phyloP scores from a whole-genome alignment of 1,284 basidiomycete species.

The Neonothopanus nambi region DNA sequence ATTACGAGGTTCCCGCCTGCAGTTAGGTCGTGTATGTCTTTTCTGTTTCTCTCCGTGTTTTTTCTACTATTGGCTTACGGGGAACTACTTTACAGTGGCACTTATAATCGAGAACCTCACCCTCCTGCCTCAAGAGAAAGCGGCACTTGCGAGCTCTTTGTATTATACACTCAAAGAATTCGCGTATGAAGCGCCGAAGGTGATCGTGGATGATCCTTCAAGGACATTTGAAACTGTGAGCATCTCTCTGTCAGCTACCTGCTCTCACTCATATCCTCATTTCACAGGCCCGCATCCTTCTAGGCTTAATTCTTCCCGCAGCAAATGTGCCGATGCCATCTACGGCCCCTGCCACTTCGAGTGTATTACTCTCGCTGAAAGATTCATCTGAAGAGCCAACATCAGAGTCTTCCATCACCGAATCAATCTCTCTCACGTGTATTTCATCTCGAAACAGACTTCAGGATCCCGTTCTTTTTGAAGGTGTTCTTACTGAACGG shows the following conservation, averaged over 20 bases:
- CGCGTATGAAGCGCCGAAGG: constrained; percentile 15
- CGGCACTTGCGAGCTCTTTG: constrained; percentile 23
- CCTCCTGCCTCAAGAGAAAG: constrained; percentile 22
- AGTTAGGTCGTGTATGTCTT: constrained; percentile 23
- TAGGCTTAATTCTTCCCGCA: constrained; percentile 8
- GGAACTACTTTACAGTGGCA: constrained; percentile 23
- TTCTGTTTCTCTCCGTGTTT: neutral
- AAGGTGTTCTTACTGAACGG: constrained; percentile 21
- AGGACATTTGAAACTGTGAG: constrained; percentile 25
- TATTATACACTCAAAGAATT: constrained; percentile 24
- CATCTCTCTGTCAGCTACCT: neutral
- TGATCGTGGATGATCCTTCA: constrained; percentile 16
- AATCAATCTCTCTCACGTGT: constrained; percentile 21
- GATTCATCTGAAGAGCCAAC: neutral
- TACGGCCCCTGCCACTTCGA: neutral
- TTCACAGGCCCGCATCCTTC: constrained; percentile 1
- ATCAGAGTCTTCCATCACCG: no score
- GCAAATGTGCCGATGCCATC: constrained; percentile 15
- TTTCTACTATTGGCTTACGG: neutral
- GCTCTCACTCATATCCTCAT: constrained; percentile 23
- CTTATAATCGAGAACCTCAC: constrained; percentile 23
- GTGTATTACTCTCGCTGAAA: neutral
- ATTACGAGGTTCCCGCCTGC: constrained; percentile 29
- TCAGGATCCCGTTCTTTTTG: constrained; percentile 21
- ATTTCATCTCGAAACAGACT: constrained; percentile 21